These are phyloP conservation scores for Fusarium xyrophilum DNA, from an alignment of 2,329 filamentous ascomycete genomes.

Conservation along the genomic window DNA sequence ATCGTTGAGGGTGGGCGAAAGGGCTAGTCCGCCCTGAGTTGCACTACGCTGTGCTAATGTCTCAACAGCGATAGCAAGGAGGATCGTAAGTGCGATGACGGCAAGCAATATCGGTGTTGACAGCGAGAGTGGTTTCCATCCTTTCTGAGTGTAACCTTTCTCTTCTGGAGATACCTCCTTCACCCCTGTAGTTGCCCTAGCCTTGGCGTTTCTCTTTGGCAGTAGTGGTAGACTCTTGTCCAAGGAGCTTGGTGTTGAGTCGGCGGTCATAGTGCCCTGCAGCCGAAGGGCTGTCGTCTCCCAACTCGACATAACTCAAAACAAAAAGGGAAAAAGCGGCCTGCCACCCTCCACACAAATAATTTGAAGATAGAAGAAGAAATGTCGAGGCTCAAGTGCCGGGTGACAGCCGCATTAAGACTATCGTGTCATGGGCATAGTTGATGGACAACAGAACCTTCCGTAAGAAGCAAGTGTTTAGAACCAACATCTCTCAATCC, in stretches of 20 bases:
- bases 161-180: neutral
- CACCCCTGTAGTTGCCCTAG: neutral
- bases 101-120: constrained; percentile 46
- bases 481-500: constrained; percentile 12
- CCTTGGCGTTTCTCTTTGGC: neutral
- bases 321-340: neutral
- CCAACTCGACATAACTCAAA: constrained; percentile 29
- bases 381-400: neutral
- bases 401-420: constrained; percentile 4
- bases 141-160: rapidly evolving
- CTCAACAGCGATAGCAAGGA: constrained; percentile 55
- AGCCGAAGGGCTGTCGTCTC: constrained; percentile 16
- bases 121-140: constrained; percentile 38
- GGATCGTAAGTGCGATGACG: constrained; percentile 48
- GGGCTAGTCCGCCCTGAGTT: constrained; percentile 50
- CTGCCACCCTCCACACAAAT: constrained; percentile 1
- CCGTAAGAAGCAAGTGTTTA: neutral
- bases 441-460: neutral
- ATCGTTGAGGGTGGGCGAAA: constrained; percentile 34
- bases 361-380: neutral
- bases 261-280: neutral
- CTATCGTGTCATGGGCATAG: neutral
- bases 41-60: constrained; percentile 51
- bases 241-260: neutral
- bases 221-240: constrained; percentile 16